Base-by-base conservation (phyloP, 2,329 filamentous ascomycete species). In the Ophiocordyceps camponoti-saundersi region DNA sequence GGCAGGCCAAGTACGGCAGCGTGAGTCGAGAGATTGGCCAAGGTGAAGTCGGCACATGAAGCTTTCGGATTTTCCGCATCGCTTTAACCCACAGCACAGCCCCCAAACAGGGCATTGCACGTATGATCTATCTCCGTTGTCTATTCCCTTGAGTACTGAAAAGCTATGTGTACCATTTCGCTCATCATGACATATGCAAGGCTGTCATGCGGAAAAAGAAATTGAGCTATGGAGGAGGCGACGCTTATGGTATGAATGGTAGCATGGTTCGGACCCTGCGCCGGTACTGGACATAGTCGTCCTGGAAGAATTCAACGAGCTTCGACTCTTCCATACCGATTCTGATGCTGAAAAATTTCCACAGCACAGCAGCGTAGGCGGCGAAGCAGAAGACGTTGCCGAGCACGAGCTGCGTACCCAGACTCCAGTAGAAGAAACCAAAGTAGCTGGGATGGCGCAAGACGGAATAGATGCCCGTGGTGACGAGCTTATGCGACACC, bases 371-470 rank as follows among this genome's bases (percentile, higher is more conserved):
- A 0, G 77, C 65, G 67, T 94, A 96, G 2, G 65, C 83, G 7
- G 80, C 53, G 48, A 93, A 78, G 60, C 87, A 94, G 2, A 94
- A 53, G 10, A 75, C 65, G 64, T 98, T 98, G 18, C 90, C 90
- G 52, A 95, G 71, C 47, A 94, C 78, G 42, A 96, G 59, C 69
- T 98, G 92, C 13, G 89, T 95, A 6, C 92, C 92, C n/a, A 96
- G 59, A 0, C 85, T 87, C 90, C 90, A 98, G 80, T 88, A 96
- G 65, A 95, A 98, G 68, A 95, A 98, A 3, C 90, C 92, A 67
- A 96, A 95, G 65, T 98, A 98, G 49, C 83, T 84, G 13, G 92
- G 92, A 63, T 98, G 92, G 22, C 92, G 71, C 46, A 93, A 67
- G 42, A 74, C 62, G 8, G 69, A 67, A 62, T 96, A 98, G 32